Evolutionary conservation across 306 rosid species (phyloP).

Genomic region (Quercus gilva): DNA sequence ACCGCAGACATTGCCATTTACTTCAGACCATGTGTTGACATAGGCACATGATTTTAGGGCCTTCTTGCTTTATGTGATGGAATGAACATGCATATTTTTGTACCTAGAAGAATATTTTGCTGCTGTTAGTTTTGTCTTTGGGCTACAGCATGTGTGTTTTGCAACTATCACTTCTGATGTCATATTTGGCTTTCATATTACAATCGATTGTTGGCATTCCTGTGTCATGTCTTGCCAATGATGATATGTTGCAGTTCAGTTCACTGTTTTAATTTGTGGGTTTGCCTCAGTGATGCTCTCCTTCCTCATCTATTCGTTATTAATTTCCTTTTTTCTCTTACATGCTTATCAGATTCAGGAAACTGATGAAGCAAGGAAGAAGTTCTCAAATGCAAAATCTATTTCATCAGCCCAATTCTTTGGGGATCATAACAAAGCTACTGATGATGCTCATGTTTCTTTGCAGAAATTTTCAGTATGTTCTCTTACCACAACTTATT

Average conservation of each 20-base stretch:
- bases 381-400: slow-evolving; percentile 91
- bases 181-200: too few species aligned
- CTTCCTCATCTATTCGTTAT: neutral
- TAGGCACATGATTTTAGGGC: too few species aligned
- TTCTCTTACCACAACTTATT: slow-evolving; percentile 11
- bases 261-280: neutral
- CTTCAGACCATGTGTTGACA: too few species aligned
- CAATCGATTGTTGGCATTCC: too few species aligned
- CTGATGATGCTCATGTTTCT: slow-evolving; percentile 65
- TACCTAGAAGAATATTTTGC: too few species aligned
- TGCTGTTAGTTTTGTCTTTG: too few species aligned
- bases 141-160: neutral
- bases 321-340: neutral
- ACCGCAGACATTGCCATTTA: too few species aligned
- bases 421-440: slow-evolving; percentile 70
- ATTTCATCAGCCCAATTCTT: slow-evolving; percentile 91
- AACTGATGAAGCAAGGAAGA: slow-evolving; percentile 85
- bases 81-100: too few species aligned
- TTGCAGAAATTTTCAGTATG: slow-evolving; percentile 86
- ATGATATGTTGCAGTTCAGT: neutral
- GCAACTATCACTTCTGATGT: neutral
- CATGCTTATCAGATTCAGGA: slow-evolving; percentile 53
- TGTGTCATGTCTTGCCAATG: too few species aligned
- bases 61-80: too few species aligned
- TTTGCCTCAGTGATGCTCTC: neutral